These are phyloP conservation scores for Sungouiella thailandica DNA, from an alignment of 805 yeast genomes.

Conservation along the genomic window DNA sequence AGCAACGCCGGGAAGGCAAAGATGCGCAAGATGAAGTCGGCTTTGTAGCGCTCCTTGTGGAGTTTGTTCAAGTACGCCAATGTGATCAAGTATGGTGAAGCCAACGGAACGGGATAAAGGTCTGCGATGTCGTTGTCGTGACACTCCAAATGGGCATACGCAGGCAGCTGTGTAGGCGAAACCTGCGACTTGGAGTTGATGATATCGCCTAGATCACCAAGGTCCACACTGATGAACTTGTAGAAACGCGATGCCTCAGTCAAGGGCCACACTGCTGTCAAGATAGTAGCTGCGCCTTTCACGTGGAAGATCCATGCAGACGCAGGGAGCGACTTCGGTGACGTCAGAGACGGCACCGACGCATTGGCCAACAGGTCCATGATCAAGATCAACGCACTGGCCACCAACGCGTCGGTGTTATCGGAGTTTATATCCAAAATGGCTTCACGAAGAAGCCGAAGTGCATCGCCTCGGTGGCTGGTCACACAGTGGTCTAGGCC, in stretches of 20 bases:
- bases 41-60: slow-evolving; percentile 74
- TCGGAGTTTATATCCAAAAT: slow-evolving; percentile 78
- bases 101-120: slow-evolving; percentile 76
- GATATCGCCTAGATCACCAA: slow-evolving; percentile 82
- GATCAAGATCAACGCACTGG: slow-evolving; percentile 81
- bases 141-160: slow-evolving; percentile 61
- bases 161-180: slow-evolving; percentile 15
- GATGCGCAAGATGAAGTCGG: slow-evolving; percentile 80
- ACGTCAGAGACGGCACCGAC: slow-evolving; percentile 47
- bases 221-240: slow-evolving; percentile 70
- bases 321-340: slow-evolving; percentile 67
- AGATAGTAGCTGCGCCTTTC: slow-evolving; percentile 92
- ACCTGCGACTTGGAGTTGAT: slow-evolving; percentile 36
- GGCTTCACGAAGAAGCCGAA: slow-evolving; percentile 75
- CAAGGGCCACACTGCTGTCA: slow-evolving; percentile 95
- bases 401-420: slow-evolving; percentile 90
- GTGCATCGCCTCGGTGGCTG: slow-evolving; percentile 81
- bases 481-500: slow-evolving; percentile 80
- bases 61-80: slow-evolving; percentile 80
- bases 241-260: slow-evolving; percentile 40
- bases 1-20: slow-evolving; percentile 91
- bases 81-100: slow-evolving; percentile 84
- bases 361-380: slow-evolving; percentile 96
- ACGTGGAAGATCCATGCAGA: slow-evolving; percentile 97
- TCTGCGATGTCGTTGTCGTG: slow-evolving; percentile 84